Conservation (phyloP, 441 rosid genomes). For the Adansonia rubrostipa region DNA sequence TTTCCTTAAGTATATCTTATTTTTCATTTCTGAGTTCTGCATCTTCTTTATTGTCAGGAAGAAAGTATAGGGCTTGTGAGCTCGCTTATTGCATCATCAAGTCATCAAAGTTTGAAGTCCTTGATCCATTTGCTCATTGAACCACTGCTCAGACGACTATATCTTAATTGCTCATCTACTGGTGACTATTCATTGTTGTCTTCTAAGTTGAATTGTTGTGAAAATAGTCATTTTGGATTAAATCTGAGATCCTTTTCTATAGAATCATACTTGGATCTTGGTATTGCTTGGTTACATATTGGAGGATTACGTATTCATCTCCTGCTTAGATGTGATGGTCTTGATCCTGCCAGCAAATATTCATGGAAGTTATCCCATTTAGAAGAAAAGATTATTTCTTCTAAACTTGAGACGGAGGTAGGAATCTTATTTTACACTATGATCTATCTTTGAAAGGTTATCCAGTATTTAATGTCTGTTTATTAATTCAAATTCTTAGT, state of each 20-base stretch:
- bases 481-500: background rate
- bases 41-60: conserved; percentile 40
- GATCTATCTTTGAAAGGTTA: conserved; percentile 13
- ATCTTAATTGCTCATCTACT: conserved; percentile 47
- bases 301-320: conserved; percentile 82
- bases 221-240: conserved; percentile 28
- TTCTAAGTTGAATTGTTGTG: conserved; percentile 11
- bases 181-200: conserved; percentile 43
- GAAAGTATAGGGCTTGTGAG: conserved; percentile 50
- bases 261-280: conserved; percentile 62
- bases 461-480: background rate
- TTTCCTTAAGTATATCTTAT: background rate
- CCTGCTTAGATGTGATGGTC: conserved; percentile 62
- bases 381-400: conserved; percentile 62
- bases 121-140: conserved; percentile 48
- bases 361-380: conserved; percentile 60
- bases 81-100: conserved; percentile 61
- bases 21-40: conserved; percentile 2
- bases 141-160: conserved; percentile 70
- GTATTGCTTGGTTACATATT: conserved; percentile 73
- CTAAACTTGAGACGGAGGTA: conserved; percentile 84
- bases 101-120: conserved; percentile 64
- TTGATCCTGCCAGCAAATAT: conserved; percentile 87
- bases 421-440: conserved; percentile 27
- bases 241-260: conserved; percentile 19